Conservation (phyloP, 768 basidiomycete genomes). For the Hygrocybe coccinea region DNA sequence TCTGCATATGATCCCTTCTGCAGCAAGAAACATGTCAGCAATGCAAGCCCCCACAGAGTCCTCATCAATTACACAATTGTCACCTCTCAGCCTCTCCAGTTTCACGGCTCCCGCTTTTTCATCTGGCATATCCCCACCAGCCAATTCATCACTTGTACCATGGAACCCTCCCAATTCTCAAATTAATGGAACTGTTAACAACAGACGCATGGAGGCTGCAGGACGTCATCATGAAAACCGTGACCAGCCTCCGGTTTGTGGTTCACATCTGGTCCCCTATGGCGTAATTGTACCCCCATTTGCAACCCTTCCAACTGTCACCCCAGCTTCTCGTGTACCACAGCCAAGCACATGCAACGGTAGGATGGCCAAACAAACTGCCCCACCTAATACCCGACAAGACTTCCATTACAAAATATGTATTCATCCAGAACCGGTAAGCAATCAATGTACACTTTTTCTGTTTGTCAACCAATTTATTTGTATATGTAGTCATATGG, state of each 20-base stretch:
- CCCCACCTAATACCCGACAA: not conserved
- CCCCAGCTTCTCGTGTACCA: not conserved
- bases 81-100: too few species aligned
- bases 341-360: not conserved
- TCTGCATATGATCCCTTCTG: too few species aligned
- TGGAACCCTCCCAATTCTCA: not conserved
- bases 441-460: not conserved
- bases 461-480: not conserved
- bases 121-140: too few species aligned
- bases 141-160: not conserved
- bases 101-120: too few species aligned
- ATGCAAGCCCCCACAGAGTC: too few species aligned
- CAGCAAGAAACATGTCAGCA: too few species aligned
- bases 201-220: not conserved
- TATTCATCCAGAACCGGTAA: conserved; percentile 9
- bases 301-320: not conserved
- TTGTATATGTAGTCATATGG: not conserved
- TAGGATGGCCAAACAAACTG: not conserved
- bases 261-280: not conserved
- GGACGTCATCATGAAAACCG: not conserved
- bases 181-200: not conserved
- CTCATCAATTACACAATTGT: too few species aligned
- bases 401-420: conserved; percentile 3
- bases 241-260: not conserved
- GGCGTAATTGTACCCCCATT: conserved; percentile 1